phyloP scores from a whole-genome alignment of 140 eudicot species.

The Anethum foeniculum region DNA sequence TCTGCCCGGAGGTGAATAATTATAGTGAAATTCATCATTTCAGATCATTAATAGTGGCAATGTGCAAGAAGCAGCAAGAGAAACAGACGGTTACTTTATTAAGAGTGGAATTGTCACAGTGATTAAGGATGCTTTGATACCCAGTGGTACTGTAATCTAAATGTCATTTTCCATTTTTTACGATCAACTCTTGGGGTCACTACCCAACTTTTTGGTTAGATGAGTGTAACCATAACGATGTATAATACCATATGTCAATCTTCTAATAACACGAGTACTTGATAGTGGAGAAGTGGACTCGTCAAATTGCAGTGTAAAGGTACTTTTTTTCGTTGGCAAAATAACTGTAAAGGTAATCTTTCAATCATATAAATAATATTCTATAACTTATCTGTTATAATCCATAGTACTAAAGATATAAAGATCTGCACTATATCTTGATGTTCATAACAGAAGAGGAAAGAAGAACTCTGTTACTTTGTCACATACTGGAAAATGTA shows the following conservation, averaged over 20 bases:
- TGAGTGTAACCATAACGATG: neutral
- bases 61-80: constrained; percentile 96
- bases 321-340: neutral
- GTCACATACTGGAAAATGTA: too few relatives aligned
- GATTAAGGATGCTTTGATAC: constrained; percentile 85
- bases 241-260: neutral
- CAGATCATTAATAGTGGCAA: constrained; percentile 72
- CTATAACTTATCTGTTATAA: neutral
- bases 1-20: neutral
- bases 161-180: neutral
- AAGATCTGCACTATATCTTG: too few relatives aligned
- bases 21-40: constrained; percentile 3
- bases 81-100: constrained; percentile 93
- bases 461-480: too few relatives aligned
- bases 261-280: neutral
- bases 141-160: constrained; percentile 70
- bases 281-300: neutral
- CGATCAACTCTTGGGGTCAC: neutral
- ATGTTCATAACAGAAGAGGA: too few relatives aligned
- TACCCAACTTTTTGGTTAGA: neutral
- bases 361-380: neutral
- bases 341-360: neutral
- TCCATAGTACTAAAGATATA: too few relatives aligned
- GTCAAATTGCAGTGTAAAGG: neutral
- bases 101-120: constrained; percentile 90